Evolutionary conservation across 192 early-diverging fungal species (phyloP).

Genomic region (Spizellomyces sp.): DNA sequence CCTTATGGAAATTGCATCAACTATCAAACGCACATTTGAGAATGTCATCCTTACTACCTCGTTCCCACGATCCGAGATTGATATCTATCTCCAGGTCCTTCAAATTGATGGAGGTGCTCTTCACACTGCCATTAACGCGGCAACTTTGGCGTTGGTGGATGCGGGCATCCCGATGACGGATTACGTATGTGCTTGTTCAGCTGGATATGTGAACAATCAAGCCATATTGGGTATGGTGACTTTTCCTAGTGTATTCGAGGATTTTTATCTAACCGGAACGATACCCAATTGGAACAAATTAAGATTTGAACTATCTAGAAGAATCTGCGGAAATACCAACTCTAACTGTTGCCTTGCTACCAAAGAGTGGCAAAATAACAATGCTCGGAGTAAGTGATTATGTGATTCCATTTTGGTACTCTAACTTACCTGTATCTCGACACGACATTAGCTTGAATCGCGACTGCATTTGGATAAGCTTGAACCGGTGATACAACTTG

Average conservation of each 20-base stretch:
- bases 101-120: conserved; percentile 84
- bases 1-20: conserved; percentile 80
- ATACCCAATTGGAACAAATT: conserved; percentile 6
- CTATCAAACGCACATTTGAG: conserved; percentile 91
- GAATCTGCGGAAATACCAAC: conserved; percentile 86
- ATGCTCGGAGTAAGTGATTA: conserved; percentile 63
- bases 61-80: conserved; percentile 89
- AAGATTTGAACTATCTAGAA: conserved; percentile 86
- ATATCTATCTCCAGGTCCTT: conserved; percentile 88
- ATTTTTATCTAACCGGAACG: background rate
- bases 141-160: conserved; percentile 67
- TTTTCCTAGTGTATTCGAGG: background rate
- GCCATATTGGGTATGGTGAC: conserved; percentile 62
- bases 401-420: background rate
- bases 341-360: conserved; percentile 83
- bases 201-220: conserved; percentile 75
- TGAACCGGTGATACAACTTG: conserved; percentile 63
- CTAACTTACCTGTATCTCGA: background rate
- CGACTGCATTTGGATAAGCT: conserved; percentile 82
- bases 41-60: conserved; percentile 72
- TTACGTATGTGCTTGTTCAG: conserved; percentile 73
- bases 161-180: conserved; percentile 87
- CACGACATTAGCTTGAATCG: conserved; percentile 72
- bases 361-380: conserved; percentile 80
- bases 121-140: conserved; percentile 72